Evolutionary conservation across 2,329 filamentous ascomycete species (phyloP).

Genomic region (Beauveria sp.): DNA sequence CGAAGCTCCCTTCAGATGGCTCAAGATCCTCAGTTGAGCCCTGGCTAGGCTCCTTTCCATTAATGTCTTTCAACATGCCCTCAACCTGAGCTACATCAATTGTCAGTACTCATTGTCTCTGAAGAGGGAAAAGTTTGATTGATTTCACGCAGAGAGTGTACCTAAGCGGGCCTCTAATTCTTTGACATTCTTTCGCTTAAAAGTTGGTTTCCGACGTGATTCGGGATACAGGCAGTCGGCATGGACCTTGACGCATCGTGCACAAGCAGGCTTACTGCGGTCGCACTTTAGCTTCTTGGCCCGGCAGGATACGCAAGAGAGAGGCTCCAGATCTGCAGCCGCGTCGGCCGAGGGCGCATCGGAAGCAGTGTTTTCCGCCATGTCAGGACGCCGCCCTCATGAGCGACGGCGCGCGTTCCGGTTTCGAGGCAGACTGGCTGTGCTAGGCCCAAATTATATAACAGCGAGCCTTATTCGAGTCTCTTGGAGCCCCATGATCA

Average conservation of each 20-base stretch:
- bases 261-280: conserved; percentile 68
- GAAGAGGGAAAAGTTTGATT: not conserved
- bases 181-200: conserved; percentile 84
- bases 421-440: not conserved
- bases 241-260: conserved; percentile 66
- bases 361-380: not conserved
- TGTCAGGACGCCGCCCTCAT: not conserved
- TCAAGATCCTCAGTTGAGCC: conserved; percentile 12
- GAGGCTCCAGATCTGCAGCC: conserved; percentile 31
- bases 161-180: conserved; percentile 81
- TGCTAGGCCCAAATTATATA: not conserved
- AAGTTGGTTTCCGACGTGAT: conserved; percentile 77
- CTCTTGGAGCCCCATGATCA: not conserved
- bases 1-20: not conserved
- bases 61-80: conserved; percentile 63
- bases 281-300: conserved; percentile 85
- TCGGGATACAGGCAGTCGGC: conserved; percentile 84
- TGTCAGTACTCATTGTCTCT: conserved; percentile 2
- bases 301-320: conserved; percentile 78
- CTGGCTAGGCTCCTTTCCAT: conserved; percentile 27
- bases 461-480: not conserved
- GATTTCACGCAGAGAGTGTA: conserved; percentile 31
- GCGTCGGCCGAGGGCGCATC: not conserved
- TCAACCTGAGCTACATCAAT: conserved; percentile 66
- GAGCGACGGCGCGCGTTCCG: not conserved